phyloP scores from a whole-genome alignment of 768 basidiomycete genomes.

The Neoboletus brunneissimus region DNA sequence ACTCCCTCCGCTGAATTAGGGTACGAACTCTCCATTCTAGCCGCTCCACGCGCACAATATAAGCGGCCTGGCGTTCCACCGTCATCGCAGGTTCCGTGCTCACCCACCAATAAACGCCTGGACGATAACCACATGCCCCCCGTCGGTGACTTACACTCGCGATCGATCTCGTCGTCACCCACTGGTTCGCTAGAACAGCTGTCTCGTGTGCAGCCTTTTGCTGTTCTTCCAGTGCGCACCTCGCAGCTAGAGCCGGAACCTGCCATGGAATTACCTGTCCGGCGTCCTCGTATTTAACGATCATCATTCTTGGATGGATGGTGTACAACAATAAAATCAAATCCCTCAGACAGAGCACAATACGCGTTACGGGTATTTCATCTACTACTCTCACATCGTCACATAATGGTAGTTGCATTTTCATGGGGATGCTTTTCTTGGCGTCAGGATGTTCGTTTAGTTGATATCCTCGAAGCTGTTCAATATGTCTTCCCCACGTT shows the following conservation, averaged over 20 bases:
- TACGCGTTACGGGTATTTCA: background rate
- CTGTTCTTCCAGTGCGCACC: constrained; percentile 27
- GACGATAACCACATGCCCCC: background rate
- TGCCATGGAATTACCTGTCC: constrained; percentile 29
- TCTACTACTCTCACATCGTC: background rate
- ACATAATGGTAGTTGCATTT: background rate
- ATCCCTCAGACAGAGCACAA: background rate
- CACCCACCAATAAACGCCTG: background rate
- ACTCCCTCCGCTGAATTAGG: constrained; percentile 3
- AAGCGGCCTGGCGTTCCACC: background rate
- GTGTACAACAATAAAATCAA: too few relatives aligned
- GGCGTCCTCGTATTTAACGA: background rate
- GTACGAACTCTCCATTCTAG: constrained; percentile 17
- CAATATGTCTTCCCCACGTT: too few relatives aligned
- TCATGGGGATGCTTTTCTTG: background rate
- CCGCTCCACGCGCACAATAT: background rate
- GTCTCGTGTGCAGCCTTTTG: constrained; percentile 17
- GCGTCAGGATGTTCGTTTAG: background rate
- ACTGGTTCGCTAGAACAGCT: background rate
- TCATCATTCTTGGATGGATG: background rate
- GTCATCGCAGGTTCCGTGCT: background rate
- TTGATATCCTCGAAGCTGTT: background rate
- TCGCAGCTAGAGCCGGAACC: constrained; percentile 34
- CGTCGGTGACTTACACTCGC: background rate
- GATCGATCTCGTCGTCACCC: background rate